Base-by-base conservation (phyloP, 106 monocot genomes). In the Allium fistulosum region DNA sequence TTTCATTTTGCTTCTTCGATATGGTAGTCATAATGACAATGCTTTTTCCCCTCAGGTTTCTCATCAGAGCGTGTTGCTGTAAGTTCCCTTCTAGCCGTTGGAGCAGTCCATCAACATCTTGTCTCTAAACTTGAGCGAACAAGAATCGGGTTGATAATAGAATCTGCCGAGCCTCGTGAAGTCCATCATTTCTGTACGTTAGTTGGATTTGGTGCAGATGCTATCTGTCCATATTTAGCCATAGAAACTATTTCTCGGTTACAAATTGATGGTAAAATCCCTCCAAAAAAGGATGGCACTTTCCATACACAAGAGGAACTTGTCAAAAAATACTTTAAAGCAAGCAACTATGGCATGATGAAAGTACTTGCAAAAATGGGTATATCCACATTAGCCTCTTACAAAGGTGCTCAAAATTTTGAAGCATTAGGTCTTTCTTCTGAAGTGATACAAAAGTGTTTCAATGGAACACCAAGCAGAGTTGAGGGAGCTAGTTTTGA, bases 341-440 rank as follows among this genome's bases (percentile, higher is more conserved):
- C 99, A 63, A 87, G 84, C 53, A 90, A 79, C 58, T 84, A 99
- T 67, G 99, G 99, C 22, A 87, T 99, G 89, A 99, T 99, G 99
- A 99, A 99, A 78, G 99, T 99, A 78, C 92, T 99, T 72, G 99
- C 99, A 26, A 99, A 99, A 69, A 99, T 99, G 99, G 99, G 99
- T 11, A 99, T 93, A 73, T 99, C 99, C 14, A 99, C 99, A 14
- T 74, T 99, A 27, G 99, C 99, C 49, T 99, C 99, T 62, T 99
- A 99, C 75, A 99, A 99, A 75, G 99, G 99, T 74, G 99, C 99
- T 51, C 99, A 99, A 59, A 99, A 93, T 62, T 99, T 99, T 75
- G 99, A 99, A 87, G 99, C 90, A 28, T 82, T 99, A n/a, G 99
- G 99, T 46, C 85, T 99, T 75, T 82, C 99, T 69, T 83, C 84